Base-by-base conservation (phyloP, 1,139 yeast genomes). In the Debaryomyces subglobosus region DNA sequence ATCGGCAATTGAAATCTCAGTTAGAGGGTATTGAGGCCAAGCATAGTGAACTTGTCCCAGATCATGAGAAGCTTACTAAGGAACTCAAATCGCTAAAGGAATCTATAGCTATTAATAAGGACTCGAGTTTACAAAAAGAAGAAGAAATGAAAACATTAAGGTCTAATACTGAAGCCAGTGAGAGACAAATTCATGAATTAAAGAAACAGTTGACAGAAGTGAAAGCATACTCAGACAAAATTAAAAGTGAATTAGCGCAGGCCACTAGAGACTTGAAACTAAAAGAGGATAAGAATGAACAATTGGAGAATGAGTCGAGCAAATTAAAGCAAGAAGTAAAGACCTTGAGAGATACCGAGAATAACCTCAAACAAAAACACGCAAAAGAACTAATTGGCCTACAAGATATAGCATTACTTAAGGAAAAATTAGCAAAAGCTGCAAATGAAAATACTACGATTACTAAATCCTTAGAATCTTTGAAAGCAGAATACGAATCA, bases 401-500 rank as follows among this genome's bases (percentile, higher is more conserved):
- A 4, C 46, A 51, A 15, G 57, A 57, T 15, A 33, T 52, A 4
- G 48, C 51, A 16, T 29, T 46, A 7, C 45, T 56, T 25, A 53
- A 52, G 10, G 25, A 53, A 5, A 59, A 62, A 23, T 52, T 54
- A 42, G 53, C 53, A 15, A 27, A 46, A 1, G 44, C 50, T 9
- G 33, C 45, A 7, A 43, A 49, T 6, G 55, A 57, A 35, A 55
- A 55, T 35, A 52, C 58, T n/a, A 32, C 55, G 2, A 48, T 63
- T n/a, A 43, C 50, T 5, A 53, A 53, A 4, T 48, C 56, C 1
- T 53, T 62, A 24, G 57, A 60, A 27, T 52, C 56, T 36, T 56
- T 75, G 29, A 69, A 70, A 46, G 48, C 59, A 5, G 84, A 82
- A 41, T 69, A 72, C 38, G 81, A 76, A 13, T 47, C 57, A 10